Base-by-base conservation (phyloP, 2,329 filamentous ascomycete species). In the Tolypocladium endophyticum region DNA sequence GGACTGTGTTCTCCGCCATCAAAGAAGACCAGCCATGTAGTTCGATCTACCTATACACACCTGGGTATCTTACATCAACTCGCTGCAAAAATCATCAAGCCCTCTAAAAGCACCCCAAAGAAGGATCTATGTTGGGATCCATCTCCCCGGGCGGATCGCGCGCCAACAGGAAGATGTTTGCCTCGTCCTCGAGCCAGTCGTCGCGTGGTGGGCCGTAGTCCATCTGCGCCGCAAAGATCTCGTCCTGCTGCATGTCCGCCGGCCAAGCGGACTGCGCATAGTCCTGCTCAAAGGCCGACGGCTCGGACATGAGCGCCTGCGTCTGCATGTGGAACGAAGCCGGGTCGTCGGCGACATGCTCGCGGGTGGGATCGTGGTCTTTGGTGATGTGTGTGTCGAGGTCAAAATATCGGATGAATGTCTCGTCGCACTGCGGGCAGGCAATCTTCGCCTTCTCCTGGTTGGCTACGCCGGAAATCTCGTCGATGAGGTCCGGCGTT, bases 331-430 rank as follows among this genome's bases (percentile, higher is more conserved):
- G 61, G 25, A 70, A 64, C 20, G 67, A 60, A 18, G 62, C 62
- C 8, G 67, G 65, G 25, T 70, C 65, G 11, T 61, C 36, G 56
- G 57, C 58, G 3, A 61, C 11, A 38, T 36, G 50, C 47, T 58
- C 47, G 35, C 36, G 18, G 43, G 61, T 55, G 38, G 38, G 55
- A 38, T 56, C 58, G 56, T 70, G 66, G 58, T 68, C 56, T 71
- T 72, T 59, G 68, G 71, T 69, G 3, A 81, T 58, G 64, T 85
- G 82, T 3, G 71, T 63, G 52, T 79, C 71, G 12, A 83, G 72
- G 58, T 84, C 81, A 61, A 77, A 74, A 59, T 79, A 76, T 38
- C 81, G 78, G 45, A 76, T 71, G 63, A 84, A 84, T 20, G 72
- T 74, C 39, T 75, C 70, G 8, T 64, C 59, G 61, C 82, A 85